These are phyloP conservation scores for Botrytis fabae DNA, from an alignment of 2,329 filamentous ascomycete species.

Conservation along the genomic window DNA sequence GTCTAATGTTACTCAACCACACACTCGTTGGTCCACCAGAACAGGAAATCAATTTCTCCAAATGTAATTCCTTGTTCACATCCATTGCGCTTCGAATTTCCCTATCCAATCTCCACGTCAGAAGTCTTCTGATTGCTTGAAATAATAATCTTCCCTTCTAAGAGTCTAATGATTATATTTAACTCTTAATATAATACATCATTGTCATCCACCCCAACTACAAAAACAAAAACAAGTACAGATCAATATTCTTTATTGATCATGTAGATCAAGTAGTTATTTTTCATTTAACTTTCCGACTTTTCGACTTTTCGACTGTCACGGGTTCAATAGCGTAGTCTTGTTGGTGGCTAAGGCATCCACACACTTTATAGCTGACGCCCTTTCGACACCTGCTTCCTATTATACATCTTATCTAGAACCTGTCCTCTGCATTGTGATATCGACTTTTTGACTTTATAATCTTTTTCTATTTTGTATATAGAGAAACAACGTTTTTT, in stretches of 20 bases:
- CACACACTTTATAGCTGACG: too few species aligned
- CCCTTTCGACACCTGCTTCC: too few species aligned
- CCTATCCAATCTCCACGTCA: not conserved
- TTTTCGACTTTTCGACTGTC: too few species aligned
- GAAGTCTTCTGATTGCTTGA: not conserved
- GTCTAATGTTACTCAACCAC: not conserved
- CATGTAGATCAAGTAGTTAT: not conserved
- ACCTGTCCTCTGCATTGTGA: too few species aligned
- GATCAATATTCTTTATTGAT: not conserved
- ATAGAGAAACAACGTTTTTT: too few species aligned
- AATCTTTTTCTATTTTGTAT: too few species aligned
- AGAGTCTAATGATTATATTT: not conserved
- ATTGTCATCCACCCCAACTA: not conserved
- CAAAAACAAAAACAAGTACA: not conserved
- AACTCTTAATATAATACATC: not conserved
- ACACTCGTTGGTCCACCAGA: not conserved
- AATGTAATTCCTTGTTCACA: not conserved
- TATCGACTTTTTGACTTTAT: too few species aligned
- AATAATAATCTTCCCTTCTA: not conserved
- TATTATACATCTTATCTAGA: too few species aligned
- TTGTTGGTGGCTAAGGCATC: too few species aligned
- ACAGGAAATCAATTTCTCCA: not conserved
- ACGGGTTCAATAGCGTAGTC: too few species aligned
- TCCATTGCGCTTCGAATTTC: accelerated
- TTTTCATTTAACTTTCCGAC: too few species aligned